These are phyloP conservation scores for Botrytis porri DNA, from an alignment of 2,329 filamentous ascomycete genomes.

Conservation along the genomic window DNA sequence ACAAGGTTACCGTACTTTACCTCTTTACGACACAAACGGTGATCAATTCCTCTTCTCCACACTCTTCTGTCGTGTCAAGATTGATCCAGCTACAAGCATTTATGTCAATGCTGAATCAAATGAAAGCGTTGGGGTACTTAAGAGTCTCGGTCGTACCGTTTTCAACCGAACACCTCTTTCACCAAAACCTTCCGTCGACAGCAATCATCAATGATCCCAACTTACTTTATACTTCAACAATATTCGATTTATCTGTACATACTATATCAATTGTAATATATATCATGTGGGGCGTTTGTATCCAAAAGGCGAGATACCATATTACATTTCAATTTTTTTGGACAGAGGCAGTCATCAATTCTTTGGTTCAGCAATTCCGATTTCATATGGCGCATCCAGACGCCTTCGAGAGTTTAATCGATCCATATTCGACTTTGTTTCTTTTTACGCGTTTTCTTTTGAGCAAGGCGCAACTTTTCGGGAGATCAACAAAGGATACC, in stretches of 20 bases:
- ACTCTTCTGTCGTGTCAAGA: slow-evolving; percentile 84
- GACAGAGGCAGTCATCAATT: slow-evolving; percentile 12
- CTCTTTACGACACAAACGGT: slow-evolving; percentile 81
- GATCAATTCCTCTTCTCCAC: slow-evolving; percentile 95
- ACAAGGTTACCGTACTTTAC: slow-evolving; percentile 88
- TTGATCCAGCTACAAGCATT: slow-evolving; percentile 54
- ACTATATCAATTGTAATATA: slow-evolving; percentile 20
- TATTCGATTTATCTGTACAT: slow-evolving; percentile 27
- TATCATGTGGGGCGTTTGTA: slow-evolving; percentile 14
- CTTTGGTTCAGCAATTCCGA: slow-evolving; percentile 22
- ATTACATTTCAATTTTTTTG: slow-evolving; percentile 4
- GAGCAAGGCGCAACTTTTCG: slow-evolving; percentile 2
- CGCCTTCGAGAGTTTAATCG: slow-evolving; percentile 6
- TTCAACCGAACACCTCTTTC: slow-evolving; percentile 48
- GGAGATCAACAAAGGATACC: neutral
- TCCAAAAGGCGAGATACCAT: slow-evolving; percentile 6
- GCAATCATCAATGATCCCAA: slow-evolving; percentile 11
- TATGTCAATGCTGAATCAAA: slow-evolving; percentile 50
- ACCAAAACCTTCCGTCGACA: slow-evolving; percentile 32
- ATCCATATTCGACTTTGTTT: slow-evolving; percentile 8
- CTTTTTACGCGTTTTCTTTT: neutral
- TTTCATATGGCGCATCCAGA: slow-evolving; percentile 21
- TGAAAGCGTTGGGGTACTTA: slow-evolving; percentile 52
- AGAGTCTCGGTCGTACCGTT: slow-evolving; percentile 55
- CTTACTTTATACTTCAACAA: slow-evolving; percentile 13